Base-by-base conservation (phyloP, 129 eudicot species). In the Flaveria sonorensis region DNA sequence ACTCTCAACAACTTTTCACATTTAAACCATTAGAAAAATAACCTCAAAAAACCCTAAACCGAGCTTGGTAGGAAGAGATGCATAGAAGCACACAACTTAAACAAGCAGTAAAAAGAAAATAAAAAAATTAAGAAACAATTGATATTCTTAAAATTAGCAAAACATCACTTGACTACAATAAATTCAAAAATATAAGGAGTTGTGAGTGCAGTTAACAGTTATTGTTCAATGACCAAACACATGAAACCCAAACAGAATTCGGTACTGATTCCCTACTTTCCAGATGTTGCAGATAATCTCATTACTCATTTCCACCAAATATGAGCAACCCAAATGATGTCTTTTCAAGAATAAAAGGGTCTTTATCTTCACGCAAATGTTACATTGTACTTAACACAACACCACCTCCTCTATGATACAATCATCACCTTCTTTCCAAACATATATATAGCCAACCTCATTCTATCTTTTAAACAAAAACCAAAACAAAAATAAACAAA, bases 391-490 rank as follows among this genome's bases (percentile, higher is more conserved):
- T 79, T 57, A 69, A 50, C 93, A 89, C 88, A 79, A 14, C 80
- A 68, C 81, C 81, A 72, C 75, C 76, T 76, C 88, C 48, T 85
- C 83, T 85, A 85, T 92, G 67, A 85, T 88, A 89, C 93, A 90
- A 70, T 71, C 82, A 78, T 45, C 71, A 78, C 63, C 75, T 63
- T 5, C 67, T 51, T 77, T 57, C 45, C 76, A 55, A 66, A 73
- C 79, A 73, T 66, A 80, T 80, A 80, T 65, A 63, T 63, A 63
- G 15, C 69, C 69, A 79, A 73, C 78, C 83, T 66, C 79, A 71
- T 71, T 70, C 71, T 66, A 66, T 66, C 71, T 66, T 66, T 61
- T 66, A 16, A 66, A 32, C 46, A 64, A 32, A 64, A 28, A 13
- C 42, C 69, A 32, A 63, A 63, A 65, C 70, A 65, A 65, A 65